Evolutionary conservation across 176 grass and related monocot genomes (phyloP).

Genomic region (Musa acuminata): DNA sequence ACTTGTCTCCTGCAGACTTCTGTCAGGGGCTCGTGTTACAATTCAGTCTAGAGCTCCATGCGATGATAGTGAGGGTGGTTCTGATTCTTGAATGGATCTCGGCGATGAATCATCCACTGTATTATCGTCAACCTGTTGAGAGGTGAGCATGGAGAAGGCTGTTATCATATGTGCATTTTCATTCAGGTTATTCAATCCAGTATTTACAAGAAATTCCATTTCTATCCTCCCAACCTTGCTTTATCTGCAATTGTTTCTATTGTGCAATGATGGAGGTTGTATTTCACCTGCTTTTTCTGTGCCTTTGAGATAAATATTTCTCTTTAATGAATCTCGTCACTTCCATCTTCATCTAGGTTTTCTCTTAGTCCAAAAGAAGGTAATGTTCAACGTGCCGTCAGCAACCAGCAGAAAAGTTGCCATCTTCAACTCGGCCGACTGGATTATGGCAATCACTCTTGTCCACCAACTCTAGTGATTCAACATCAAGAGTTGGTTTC

Average conservation of each 20-base stretch:
- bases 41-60: conserved; percentile 7
- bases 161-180: not conserved
- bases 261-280: no score
- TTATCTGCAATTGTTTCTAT: not conserved
- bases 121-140: not conserved
- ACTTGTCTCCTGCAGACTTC: not conserved
- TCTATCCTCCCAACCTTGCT: not conserved
- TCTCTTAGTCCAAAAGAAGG: no score
- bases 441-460: no score
- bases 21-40: conserved; percentile 10
- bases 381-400: no score
- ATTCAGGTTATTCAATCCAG: not conserved
- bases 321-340: no score
- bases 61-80: not conserved
- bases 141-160: not conserved
- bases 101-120: not conserved
- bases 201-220: not conserved
- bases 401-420: no score
- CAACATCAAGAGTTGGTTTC: no score
- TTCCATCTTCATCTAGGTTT: no score
- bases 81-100: not conserved
- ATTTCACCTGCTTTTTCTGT: no score
- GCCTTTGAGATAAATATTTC: no score
- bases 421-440: no score
- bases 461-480: no score